Conservation (phyloP, 768 basidiomycete species). For the Lentinula boryana region DNA sequence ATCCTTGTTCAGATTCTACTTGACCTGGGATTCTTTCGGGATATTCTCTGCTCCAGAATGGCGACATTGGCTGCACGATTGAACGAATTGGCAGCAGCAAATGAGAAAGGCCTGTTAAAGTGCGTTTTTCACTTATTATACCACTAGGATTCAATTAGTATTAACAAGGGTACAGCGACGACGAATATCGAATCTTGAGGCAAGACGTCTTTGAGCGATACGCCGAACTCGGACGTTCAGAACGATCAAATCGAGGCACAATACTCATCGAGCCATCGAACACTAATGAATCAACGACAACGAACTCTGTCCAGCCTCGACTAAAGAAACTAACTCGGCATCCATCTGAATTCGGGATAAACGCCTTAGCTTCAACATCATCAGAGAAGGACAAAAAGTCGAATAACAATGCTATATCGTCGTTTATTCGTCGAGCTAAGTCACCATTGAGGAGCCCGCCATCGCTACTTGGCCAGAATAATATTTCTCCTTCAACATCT, state of each 20-base stretch:
- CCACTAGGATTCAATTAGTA: neutral
- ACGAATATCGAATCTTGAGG: conserved; percentile 66
- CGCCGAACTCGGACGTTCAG: conserved; percentile 19
- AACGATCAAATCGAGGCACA: conserved; percentile 1
- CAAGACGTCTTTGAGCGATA: conserved; percentile 64
- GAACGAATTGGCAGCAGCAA: conserved; percentile 62
- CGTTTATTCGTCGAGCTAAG: neutral
- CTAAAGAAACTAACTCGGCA: neutral
- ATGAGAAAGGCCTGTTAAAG: conserved; percentile 63
- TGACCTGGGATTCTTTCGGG: neutral
- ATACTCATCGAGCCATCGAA: neutral
- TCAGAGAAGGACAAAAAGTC: neutral
- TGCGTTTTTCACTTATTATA: conserved; percentile 22
- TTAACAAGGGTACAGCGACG: conserved; percentile 40
- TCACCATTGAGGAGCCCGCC: neutral
- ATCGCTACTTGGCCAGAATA: neutral
- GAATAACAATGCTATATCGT: neutral
- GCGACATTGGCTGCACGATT: conserved; percentile 52
- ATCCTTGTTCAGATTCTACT: neutral
- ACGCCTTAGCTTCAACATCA: neutral
- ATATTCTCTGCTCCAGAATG: neutral
- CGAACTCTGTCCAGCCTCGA: neutral
- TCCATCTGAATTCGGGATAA: neutral
- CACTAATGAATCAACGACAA: neutral
- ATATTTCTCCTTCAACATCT: conserved; percentile 8